Base-by-base conservation (phyloP, 257 asterid genomes). In the Ligustrum vulgare region DNA sequence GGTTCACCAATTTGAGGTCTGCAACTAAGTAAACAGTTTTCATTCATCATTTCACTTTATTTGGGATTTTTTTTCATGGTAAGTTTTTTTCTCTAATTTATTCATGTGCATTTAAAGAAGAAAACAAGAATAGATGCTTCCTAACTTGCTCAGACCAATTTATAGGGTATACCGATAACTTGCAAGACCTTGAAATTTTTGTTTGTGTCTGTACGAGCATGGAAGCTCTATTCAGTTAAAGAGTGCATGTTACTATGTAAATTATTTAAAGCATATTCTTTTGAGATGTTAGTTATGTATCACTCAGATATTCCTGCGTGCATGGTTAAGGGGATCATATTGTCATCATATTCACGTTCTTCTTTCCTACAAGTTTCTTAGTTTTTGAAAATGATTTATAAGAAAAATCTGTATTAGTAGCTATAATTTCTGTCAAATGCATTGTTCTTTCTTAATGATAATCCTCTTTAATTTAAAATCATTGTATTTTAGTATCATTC, bases 1-100 rank as follows among this genome's bases (percentile, higher is more conserved):
- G 78, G 82, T 80, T 84, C 80, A 90, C 81, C 92, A 89, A 66
- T 96, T 92, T 70, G 97, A 92, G 93, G 98, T 92, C 67, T 70
- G 88, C 83, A 37, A 49, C 43, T 12, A 58, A 76, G 33, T 70
- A 47, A 16, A 32, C 67, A 56, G 43, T 39, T 56, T 45, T 67
- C 31, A 63, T 70, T 69, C 12, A 54, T 25, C 39, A 76, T 79
- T 60, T 73, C 45, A 37, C 67, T 74, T 73, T 64, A 36, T 69
- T 65, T 45, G 60, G 36, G 32, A 58, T 20, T n/a, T 74, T 16
- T n/a, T 12, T 64, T 32, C 41, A 39, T 58, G 66, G 20, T 78
- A 62, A 67, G 4, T n/a, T 32, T 22, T 73, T 71, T 67, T 72
- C 45, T 32, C 49, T 6, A 56, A 78, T 64, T n/a, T 18, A n/a